These are phyloP conservation scores for Talaromyces pinophilus DNA, from an alignment of 2,329 filamentous ascomycete species.

Conservation along the genomic window DNA sequence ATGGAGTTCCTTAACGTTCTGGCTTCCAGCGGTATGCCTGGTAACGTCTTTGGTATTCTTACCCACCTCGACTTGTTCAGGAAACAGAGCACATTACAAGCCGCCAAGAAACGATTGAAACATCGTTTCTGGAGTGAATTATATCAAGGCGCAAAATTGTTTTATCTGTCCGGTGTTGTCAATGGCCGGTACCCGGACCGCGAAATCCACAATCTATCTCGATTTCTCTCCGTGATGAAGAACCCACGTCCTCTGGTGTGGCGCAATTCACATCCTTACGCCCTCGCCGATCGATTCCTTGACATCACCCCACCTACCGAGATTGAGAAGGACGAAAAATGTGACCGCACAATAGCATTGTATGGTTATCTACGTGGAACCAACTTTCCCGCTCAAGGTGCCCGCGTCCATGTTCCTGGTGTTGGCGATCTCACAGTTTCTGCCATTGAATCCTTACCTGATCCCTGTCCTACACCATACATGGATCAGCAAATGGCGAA, in stretches of 20 bases:
- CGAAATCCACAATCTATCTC: slow-evolving; percentile 91
- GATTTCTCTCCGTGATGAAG: slow-evolving; percentile 98
- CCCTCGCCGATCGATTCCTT: slow-evolving; percentile 88
- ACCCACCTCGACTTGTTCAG: slow-evolving; percentile 95
- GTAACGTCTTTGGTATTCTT: slow-evolving; percentile 95
- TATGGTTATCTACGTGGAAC: slow-evolving; percentile 94
- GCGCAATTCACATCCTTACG: slow-evolving; percentile 95
- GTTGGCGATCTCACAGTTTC: slow-evolving; percentile 84
- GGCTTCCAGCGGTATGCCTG: slow-evolving; percentile 93
- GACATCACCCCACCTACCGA: slow-evolving; percentile 92
- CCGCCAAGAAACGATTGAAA: slow-evolving; percentile 95
- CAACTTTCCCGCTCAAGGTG: slow-evolving; percentile 83
- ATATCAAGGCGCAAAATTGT: slow-evolving; percentile 94
- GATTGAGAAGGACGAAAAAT: slow-evolving; percentile 84
- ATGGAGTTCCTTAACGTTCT: slow-evolving; percentile 98
- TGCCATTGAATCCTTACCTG: slow-evolving; percentile 81
- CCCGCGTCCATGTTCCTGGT: slow-evolving; percentile 87
- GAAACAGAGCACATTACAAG: slow-evolving; percentile 86
- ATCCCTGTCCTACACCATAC: slow-evolving; percentile 90
- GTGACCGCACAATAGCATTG: slow-evolving; percentile 84
- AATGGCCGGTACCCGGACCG: slow-evolving; percentile 96
- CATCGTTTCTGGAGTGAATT: slow-evolving; percentile 95
- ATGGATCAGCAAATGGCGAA: slow-evolving; percentile 88
- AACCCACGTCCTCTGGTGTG: slow-evolving; percentile 94
- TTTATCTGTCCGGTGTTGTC: slow-evolving; percentile 93